phyloP scores from a whole-genome alignment of 192 early-diverging fungal genomes.

The Coemansia sp. region DNA sequence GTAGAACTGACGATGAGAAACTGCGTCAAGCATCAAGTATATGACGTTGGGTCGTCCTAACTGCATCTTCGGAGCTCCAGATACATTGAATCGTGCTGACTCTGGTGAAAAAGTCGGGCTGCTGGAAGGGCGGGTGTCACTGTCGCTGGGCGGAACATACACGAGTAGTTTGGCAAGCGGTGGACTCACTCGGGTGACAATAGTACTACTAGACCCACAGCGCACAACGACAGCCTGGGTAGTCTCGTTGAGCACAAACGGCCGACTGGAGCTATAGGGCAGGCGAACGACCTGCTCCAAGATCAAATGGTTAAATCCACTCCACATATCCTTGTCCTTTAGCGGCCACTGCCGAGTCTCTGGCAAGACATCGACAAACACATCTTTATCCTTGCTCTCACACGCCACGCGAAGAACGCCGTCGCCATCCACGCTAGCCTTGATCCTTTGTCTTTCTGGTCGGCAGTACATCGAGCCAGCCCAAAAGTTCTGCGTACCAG shows the following conservation, averaged over 20 bases:
- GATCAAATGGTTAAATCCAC: slow-evolving; percentile 47
- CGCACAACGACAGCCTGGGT: slow-evolving; percentile 55
- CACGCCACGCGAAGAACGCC: slow-evolving; percentile 47
- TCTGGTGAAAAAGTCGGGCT: not conserved
- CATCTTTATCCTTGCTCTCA: not conserved
- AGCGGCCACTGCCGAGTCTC: slow-evolving; percentile 55
- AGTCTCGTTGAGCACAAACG: slow-evolving; percentile 34
- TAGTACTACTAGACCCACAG: slow-evolving; percentile 38
- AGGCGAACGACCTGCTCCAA: slow-evolving; percentile 24
- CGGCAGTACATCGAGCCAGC: slow-evolving; percentile 48
- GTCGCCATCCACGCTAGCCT: slow-evolving; percentile 37
- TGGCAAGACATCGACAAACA: slow-evolving; percentile 52
- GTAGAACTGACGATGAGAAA: slow-evolving; percentile 56
- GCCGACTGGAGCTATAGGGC: slow-evolving; percentile 12
- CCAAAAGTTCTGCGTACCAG: slow-evolving; percentile 62
- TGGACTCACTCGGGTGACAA: slow-evolving; percentile 42
- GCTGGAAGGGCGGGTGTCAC: slow-evolving; percentile 20
- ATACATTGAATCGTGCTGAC: not conserved
- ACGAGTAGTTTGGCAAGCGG: slow-evolving; percentile 2
- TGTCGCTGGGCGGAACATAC: slow-evolving; percentile 20
- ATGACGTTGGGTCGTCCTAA: slow-evolving; percentile 53
- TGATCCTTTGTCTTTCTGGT: slow-evolving; percentile 26
- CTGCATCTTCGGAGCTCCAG: not conserved
- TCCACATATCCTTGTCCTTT: slow-evolving; percentile 51
- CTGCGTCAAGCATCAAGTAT: slow-evolving; percentile 58